These are phyloP conservation scores for Scutellaria minor DNA, from an alignment of 257 asterid species.

Conservation along the genomic window DNA sequence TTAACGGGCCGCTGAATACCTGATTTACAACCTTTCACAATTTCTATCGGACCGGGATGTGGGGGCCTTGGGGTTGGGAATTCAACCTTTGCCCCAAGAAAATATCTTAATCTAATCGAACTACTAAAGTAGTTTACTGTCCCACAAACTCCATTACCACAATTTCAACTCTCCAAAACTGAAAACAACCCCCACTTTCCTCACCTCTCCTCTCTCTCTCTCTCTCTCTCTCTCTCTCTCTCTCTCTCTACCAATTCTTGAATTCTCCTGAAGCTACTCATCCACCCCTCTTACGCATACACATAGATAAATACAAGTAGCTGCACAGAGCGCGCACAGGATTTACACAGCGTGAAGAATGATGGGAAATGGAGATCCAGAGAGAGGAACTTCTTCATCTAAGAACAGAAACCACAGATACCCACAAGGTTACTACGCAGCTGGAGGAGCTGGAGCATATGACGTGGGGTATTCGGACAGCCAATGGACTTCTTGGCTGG, in stretches of 20 bases:
- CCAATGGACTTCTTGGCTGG: slow-evolving; percentile 96
- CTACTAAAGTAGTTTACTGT: background rate
- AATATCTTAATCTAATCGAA: background rate
- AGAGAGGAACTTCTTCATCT: slow-evolving; percentile 49
- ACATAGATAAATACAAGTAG: background rate
- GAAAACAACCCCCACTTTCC: slow-evolving; percentile 23
- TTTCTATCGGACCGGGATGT: no score
- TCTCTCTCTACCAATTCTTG: slow-evolving; percentile 47
- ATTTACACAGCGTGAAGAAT: slow-evolving; percentile 8
- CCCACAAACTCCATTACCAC: background rate
- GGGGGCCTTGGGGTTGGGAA: no score
- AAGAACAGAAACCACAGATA: slow-evolving; percentile 50
- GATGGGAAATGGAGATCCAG: slow-evolving; percentile 76
- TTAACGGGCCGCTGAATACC: no score
- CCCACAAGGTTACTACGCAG: slow-evolving; percentile 35
- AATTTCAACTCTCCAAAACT: slow-evolving; percentile 5
- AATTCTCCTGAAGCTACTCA: slow-evolving; percentile 53
- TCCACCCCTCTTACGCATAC: slow-evolving; percentile 31
- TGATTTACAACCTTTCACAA: no score
- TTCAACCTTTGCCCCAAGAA: no score
- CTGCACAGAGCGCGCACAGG: background rate
- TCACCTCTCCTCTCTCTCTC: background rate
- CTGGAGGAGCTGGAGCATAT: slow-evolving; percentile 45
- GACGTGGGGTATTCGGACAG: slow-evolving; percentile 65
- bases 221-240: background rate